Conservation (phyloP, 306 rosid genomes). For the Dalbergia cochinchinensis region DNA sequence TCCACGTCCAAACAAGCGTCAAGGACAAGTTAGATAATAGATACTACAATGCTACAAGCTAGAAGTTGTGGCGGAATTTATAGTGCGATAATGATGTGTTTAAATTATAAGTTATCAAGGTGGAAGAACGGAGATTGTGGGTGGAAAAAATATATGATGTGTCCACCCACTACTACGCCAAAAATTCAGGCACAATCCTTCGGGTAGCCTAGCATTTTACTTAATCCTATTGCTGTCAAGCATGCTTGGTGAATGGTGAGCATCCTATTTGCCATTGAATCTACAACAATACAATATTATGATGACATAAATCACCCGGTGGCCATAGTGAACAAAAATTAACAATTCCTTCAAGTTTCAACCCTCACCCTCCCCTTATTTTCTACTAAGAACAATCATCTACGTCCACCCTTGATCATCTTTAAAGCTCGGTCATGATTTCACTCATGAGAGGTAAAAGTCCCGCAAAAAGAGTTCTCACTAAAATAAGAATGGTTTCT, state of each 20-base stretch:
- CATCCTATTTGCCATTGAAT: not conserved
- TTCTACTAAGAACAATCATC: not conserved
- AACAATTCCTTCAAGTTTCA: not conserved
- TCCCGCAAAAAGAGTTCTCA: constrained; percentile 37
- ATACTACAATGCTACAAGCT: too few species aligned
- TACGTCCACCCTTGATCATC: not conserved
- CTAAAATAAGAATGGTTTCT: constrained; percentile 36
- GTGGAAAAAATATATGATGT: too few species aligned
- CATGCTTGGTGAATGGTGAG: not conserved
- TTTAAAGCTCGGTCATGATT: constrained; percentile 17
- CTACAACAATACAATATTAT: not conserved
- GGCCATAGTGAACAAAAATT: not conserved
- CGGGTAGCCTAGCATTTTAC: not conserved
- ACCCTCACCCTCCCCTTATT: not conserved
- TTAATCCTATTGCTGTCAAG: not conserved
- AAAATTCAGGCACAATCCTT: too few species aligned
- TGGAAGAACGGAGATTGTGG: too few species aligned
- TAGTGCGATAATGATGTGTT: too few species aligned
- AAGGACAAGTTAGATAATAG: too few species aligned
- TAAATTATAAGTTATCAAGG: too few species aligned
- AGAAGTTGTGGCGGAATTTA: too few species aligned
- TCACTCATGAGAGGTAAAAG: constrained; percentile 24
- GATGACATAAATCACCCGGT: not conserved
- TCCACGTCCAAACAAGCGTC: too few species aligned
- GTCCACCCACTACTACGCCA: too few species aligned